Percentiles rank a stretch among this genome's conserved stretches.
These are phyloP conservation scores for Artemisia tridentata DNA, from an alignment of 129 eudicot genomes.

Conservation along the genomic window DNA sequence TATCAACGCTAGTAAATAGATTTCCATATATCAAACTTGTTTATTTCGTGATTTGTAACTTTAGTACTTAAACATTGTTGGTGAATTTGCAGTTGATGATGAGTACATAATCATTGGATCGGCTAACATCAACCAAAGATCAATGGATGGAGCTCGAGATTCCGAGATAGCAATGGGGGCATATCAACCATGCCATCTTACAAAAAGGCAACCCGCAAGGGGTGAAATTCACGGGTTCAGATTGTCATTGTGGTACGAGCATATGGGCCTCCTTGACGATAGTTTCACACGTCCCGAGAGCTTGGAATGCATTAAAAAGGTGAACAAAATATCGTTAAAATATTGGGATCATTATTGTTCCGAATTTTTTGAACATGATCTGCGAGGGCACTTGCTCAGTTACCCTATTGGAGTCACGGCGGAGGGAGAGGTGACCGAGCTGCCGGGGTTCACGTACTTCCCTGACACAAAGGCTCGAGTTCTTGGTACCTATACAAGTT, in stretches of 20 bases:
- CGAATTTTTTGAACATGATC: conserved; percentile 44
- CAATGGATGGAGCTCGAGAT: conserved; percentile 86
- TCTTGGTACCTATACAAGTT: conserved; percentile 44
- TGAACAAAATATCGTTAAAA: conserved; percentile 42
- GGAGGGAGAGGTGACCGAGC: conserved; percentile 54
- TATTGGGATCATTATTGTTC: conserved; percentile 66
- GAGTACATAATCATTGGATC: conserved; percentile 85
- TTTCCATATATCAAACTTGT: not conserved
- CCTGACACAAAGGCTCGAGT: conserved; percentile 77
- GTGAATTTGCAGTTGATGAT: conserved; percentile 58
- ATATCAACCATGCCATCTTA: conserved; percentile 65
- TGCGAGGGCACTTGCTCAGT: conserved; percentile 60
- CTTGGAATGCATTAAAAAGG: conserved; percentile 43
- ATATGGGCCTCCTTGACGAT: conserved; percentile 60
- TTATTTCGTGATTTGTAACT: not conserved
- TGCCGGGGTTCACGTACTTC: conserved; percentile 53
- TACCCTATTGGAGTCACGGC: conserved; percentile 60
- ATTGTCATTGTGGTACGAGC: conserved; percentile 83
- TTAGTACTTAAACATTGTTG: not conserved
- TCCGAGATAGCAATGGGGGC: conserved; percentile 96
- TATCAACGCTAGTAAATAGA: not conserved
- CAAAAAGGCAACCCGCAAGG: conserved; percentile 49
- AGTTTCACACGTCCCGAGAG: conserved; percentile 47
- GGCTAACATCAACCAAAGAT: conserved; percentile 78
- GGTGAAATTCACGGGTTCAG: conserved; percentile 72